Percentiles rank a stretch among this genome's conserved stretches.
Conservation (phyloP, 2,329 filamentous ascomycete genomes). For the Paecilomyces niveus region DNA sequence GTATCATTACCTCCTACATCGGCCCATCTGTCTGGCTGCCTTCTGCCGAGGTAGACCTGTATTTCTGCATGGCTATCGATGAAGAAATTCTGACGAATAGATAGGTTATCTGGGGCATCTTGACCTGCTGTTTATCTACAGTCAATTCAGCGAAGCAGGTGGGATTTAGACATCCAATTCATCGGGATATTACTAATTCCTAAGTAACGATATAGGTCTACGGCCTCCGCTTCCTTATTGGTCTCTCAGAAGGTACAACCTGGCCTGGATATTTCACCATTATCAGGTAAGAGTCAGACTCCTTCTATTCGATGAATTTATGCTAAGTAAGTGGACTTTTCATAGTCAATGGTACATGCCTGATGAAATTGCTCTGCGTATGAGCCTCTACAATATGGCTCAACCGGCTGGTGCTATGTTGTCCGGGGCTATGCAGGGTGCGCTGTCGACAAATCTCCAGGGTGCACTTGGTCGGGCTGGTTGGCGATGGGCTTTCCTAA, state of each 20-base stretch:
- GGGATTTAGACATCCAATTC: neutral
- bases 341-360: neutral
- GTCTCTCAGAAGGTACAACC: neutral
- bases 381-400: neutral
- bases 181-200: neutral
- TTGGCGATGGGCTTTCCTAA: slow-evolving; percentile 6
- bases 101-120: neutral
- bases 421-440: slow-evolving; percentile 5
- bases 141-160: neutral
- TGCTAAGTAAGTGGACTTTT: neutral
- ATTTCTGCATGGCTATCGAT: too few species aligned
- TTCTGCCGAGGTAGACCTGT: neutral
- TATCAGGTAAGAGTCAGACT: neutral
- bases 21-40: neutral
- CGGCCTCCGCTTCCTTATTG: neutral
- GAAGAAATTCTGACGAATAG: neutral
- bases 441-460: slow-evolving; percentile 5
- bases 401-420: slow-evolving; percentile 4
- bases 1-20: neutral
- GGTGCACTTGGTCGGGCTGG: slow-evolving; percentile 3
- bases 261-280: neutral
- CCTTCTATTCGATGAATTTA: neutral
- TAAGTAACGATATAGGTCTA: neutral
- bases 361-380: neutral
- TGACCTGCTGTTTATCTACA: neutral